phyloP scores from a whole-genome alignment of 176 grass and related monocot genomes.

The Rhynchospora breviuscula region DNA sequence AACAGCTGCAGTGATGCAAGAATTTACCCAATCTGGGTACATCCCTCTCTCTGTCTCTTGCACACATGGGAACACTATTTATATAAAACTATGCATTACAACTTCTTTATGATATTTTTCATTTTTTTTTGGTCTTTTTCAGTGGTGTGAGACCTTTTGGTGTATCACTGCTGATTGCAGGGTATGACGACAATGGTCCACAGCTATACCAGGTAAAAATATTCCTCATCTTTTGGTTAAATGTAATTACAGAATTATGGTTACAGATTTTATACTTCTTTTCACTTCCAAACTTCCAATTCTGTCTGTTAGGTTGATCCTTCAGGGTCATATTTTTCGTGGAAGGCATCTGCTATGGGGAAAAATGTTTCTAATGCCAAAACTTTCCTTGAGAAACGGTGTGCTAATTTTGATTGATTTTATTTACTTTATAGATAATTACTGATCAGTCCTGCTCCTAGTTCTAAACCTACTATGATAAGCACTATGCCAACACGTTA shows the following conservation, averaged over 20 bases:
- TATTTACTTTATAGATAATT: not conserved
- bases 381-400: conserved; percentile 96
- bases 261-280: not conserved
- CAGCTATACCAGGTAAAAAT: conserved; percentile 74
- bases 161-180: conserved; percentile 77
- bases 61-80: not conserved
- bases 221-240: not conserved
- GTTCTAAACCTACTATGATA: not conserved
- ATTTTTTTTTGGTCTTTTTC: conserved; percentile 22
- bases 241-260: not conserved
- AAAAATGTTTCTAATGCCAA: conserved; percentile 97
- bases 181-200: conserved; percentile 90
- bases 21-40: conserved; percentile 93
- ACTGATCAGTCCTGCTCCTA: not conserved
- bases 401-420: not conserved
- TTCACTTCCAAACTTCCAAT: not conserved
- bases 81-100: not conserved
- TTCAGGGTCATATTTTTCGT: conserved; percentile 92
- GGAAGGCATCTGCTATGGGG: conserved; percentile 98
- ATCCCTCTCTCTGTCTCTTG: not conserved
- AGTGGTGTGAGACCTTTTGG: conserved; percentile 96
- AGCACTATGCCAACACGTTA: not conserved
- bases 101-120: not conserved
- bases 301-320: conserved; percentile 55
- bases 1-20: conserved; percentile 93